Evolutionary conservation across 495 filamentous ascomycete genomes (phyloP), one percentile per base, ranked within the genome.

Genomic region (Xylaria intraflava): DNA sequence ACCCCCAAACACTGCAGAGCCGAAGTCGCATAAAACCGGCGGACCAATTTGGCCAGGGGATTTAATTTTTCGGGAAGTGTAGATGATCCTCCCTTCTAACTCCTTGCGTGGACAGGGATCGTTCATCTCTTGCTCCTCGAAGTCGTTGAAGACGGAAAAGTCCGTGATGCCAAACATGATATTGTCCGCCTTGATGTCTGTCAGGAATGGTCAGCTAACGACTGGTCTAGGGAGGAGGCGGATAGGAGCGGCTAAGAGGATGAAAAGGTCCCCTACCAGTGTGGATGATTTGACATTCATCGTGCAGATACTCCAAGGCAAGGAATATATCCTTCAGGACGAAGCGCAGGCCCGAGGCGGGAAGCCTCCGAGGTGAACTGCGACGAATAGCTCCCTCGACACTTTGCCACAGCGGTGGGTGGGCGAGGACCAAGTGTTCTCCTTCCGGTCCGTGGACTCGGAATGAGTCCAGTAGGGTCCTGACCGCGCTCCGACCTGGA

Each of bases 1-100:
- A 52, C 65, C 62, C 8, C 65, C 64, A 3, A 46, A 49, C 11
- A 66, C 68, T 26, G 72, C 76, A 22, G 74, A 71, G 38, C 79
- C 71, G 51, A 80, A 71, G 58, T 77, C 78, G 59, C 73, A 72
- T 31, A 74, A 67, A 42, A 66, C 72, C 33, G 56, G 72, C 35
- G 33, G 1, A 3, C 47, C 51, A 11, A 40, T 63, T 44, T 45
- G 54, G 56, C 62, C 49, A 49, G 64, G 67, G 14, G 36, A 40
- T 1, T 48, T 20, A 8, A 65, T 58, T 39, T 55, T 12, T 2
- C 65, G 58, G 8, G 62, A 72, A 2, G 43, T 11, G 52, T 76
- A 71, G 30, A 73, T 67, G n/a, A 50, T 53, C 10, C 62, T 43
- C 19, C 52, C 62, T 14, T 65, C 26, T 6, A 68, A 46, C 39